Evolutionary conservation across 805 yeast genomes (phyloP), one percentile per base, ranked within the genome.

Genomic region (Cyberlindnera maclurae): DNA sequence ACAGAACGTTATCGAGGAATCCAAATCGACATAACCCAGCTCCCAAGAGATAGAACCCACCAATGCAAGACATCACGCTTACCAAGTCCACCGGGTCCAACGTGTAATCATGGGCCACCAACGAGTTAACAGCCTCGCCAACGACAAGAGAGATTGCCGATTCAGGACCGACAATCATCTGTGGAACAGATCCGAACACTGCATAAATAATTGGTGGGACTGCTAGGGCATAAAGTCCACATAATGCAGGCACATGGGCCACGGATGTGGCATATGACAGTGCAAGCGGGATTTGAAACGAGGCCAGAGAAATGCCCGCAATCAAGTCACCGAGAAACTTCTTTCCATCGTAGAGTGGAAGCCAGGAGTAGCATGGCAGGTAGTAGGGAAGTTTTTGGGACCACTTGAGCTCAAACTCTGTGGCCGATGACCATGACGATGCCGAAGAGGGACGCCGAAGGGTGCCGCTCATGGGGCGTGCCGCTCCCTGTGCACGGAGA

Each of bases 111-210:
- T 64, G 77, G 16, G 63, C 68, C 17, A 69, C 49, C 33, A 69
- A 57, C n/a, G 70, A 74, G 42, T 80, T 82, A 9, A 85, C 75
- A 0, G 82, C 77, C 50, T 82, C 90, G 2, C 96, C 96, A 18
- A 83, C 78, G 12, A 88, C 77, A 50, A 89, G 65, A 0, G 94
- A 84, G 8, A 86, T 77, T 1, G 95, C 89, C 15, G 90, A 89
- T 58, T 88, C 94, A 1, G 96, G 96, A 0, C 96, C 96, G 15
- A 88, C 94, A 29, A 87, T 78, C 82, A 88, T 76, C 42, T 80
- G 81, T 0, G 96, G 96, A 1, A 87, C 94, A 0, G 93, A 75
- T 0, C 96, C 96, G 42, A 87, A 67, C 3, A 87, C 43, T 6
- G 86, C 70, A 55, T 88, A 88, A 7, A 84, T 62, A n/a, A 82